These are phyloP conservation scores for Sclerotinia nivalis DNA, from an alignment of 2,329 filamentous ascomycete species.

Conservation along the genomic window DNA sequence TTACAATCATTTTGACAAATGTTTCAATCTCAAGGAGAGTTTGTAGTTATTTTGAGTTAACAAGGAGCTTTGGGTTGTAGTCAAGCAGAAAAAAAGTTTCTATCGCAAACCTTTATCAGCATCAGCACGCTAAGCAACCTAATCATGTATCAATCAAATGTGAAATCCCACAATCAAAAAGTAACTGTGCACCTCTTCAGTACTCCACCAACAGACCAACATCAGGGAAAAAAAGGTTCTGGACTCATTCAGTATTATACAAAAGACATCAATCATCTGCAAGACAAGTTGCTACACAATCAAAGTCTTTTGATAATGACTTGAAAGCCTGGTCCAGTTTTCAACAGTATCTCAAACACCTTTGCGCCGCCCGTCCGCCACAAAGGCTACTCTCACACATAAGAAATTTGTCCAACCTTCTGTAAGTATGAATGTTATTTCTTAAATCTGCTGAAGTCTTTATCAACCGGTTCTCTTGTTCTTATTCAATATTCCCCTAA, in stretches of 20 bases:
- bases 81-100: conserved; percentile 10
- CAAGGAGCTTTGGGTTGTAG: neutral
- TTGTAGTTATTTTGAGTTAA: neutral
- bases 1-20: conserved; percentile 36
- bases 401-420: conserved; percentile 18
- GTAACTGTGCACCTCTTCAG: conserved; percentile 9
- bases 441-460: neutral
- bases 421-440: neutral
- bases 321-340: conserved; percentile 36
- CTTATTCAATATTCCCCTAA: neutral
- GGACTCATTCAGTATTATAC: neutral
- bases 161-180: conserved; percentile 20
- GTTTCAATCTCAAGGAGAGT: too few relatives aligned
- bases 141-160: conserved; percentile 5
- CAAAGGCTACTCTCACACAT: conserved; percentile 35
- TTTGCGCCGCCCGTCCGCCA: conserved; percentile 35
- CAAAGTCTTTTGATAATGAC: conserved; percentile 35
- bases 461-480: neutral
- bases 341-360: conserved; percentile 29
- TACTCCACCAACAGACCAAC: conserved; percentile 6
- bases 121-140: conserved; percentile 8
- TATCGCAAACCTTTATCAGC: conserved; percentile 12
- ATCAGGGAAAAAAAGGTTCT: conserved; percentile 1
- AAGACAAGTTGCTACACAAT: conserved; percentile 25
- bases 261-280: conserved; percentile 11